phyloP scores from a whole-genome alignment of 257 asterid genomes.

The Nicotiana undulata region DNA sequence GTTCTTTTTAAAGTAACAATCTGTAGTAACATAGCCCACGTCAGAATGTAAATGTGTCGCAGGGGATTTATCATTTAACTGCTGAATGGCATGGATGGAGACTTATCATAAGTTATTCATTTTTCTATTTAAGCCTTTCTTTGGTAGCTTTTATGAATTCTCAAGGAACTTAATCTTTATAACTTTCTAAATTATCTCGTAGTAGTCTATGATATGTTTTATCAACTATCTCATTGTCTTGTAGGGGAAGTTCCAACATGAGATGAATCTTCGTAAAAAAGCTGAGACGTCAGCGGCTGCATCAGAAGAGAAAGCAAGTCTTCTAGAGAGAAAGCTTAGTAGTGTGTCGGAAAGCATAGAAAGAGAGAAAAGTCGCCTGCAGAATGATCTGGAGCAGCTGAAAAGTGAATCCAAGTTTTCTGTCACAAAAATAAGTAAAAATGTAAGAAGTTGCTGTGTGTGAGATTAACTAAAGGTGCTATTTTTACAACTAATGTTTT shows the following conservation, averaged over 20 bases:
- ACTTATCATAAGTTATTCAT: background rate
- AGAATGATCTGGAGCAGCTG: slow-evolving; percentile 69
- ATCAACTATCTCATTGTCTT: slow-evolving; percentile 9
- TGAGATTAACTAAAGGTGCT: background rate
- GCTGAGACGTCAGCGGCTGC: slow-evolving; percentile 68
- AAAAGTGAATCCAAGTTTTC: slow-evolving; percentile 83
- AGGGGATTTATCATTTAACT: background rate
- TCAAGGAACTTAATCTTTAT: background rate
- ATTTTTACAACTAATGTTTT: background rate
- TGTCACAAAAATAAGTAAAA: slow-evolving; percentile 59
- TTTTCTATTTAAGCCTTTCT: background rate
- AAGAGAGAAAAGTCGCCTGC: slow-evolving; percentile 65
- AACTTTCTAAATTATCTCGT: background rate
- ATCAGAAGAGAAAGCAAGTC: slow-evolving; percentile 72
- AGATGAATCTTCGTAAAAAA: slow-evolving; percentile 65
- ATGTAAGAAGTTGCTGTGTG: slow-evolving; percentile 39
- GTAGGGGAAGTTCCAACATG: slow-evolving; percentile 69
- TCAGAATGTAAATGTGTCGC: background rate
- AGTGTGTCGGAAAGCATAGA: slow-evolving; percentile 55
- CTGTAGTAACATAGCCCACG: background rate
- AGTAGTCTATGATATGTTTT: slow-evolving; percentile 2
- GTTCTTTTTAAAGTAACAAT: background rate
- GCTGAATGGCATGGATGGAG: background rate
- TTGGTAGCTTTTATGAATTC: background rate
- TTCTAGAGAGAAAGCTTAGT: slow-evolving; percentile 55